A percentile compares a stretch with the other conserved stretches of the same genome.
These are phyloP conservation scores for Coelastrella sp. DNA, from an alignment of 139 green algal species.

Conservation along the genomic window DNA sequence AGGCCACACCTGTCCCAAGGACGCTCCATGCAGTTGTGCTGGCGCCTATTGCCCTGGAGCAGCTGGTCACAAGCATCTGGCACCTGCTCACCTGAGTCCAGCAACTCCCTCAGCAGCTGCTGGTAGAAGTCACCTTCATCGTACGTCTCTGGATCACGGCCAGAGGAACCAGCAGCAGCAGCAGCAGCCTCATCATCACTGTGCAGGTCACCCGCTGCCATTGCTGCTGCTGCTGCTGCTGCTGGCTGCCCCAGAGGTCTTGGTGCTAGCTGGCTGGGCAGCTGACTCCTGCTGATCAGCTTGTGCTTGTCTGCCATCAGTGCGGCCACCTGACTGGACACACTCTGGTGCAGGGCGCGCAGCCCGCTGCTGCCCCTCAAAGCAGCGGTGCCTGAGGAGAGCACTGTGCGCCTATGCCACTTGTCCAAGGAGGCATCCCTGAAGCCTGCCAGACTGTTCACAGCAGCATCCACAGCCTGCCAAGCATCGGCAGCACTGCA, in stretches of 20 bases:
- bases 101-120: slow-evolving; percentile 92
- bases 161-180: not conserved
- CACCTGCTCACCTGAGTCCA: slow-evolving; percentile 65
- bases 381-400: slow-evolving; percentile 62
- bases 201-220: slow-evolving; percentile 5
- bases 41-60: no score
- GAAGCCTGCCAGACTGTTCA: slow-evolving; percentile 61
- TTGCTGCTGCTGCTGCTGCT: not conserved
- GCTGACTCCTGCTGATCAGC: slow-evolving; percentile 49
- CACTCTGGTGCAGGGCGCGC: slow-evolving; percentile 77
- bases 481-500: slow-evolving; percentile 34
- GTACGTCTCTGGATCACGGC: slow-evolving; percentile 82
- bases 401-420: slow-evolving; percentile 85
- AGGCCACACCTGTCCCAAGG: no score
- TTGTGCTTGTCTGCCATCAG: slow-evolving; percentile 29
- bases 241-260: slow-evolving; percentile 45
- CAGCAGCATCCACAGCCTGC: slow-evolving; percentile 27
- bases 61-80: no score
- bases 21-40: no score
- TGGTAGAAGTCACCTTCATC: slow-evolving; percentile 96
- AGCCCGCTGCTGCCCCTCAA: slow-evolving; percentile 61
- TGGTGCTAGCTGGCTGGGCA: slow-evolving; percentile 51
- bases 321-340: slow-evolving; percentile 67
- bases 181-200: slow-evolving; percentile 6
- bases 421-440: slow-evolving; percentile 80